phyloP scores from a whole-genome alignment of 2,329 filamentous ascomycete species.

The Ambrosiella xylebori region DNA sequence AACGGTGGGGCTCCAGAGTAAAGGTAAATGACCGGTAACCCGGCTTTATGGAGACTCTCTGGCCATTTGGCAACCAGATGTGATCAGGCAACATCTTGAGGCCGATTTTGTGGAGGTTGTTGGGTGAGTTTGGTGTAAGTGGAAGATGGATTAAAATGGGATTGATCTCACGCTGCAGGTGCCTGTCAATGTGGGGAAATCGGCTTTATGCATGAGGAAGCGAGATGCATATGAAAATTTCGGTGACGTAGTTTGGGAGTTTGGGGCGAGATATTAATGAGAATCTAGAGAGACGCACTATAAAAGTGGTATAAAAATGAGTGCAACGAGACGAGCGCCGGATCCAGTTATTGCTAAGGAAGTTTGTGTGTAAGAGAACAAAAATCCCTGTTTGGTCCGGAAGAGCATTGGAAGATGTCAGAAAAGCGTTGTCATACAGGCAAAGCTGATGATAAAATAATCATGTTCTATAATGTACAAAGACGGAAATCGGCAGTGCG shows the following conservation, averaged over 20 bases:
- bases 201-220: background rate
- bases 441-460: too few relatives aligned
- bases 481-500: too few relatives aligned
- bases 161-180: too few relatives aligned
- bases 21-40: conserved; percentile 40
- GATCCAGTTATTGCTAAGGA: too few relatives aligned
- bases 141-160: too few relatives aligned
- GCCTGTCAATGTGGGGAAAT: background rate
- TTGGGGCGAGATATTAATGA: background rate
- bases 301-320: background rate
- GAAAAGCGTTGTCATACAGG: too few relatives aligned
- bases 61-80: conserved; percentile 71
- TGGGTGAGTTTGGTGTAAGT: background rate
- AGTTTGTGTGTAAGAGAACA: too few relatives aligned
- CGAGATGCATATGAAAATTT: background rate
- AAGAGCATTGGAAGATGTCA: too few relatives aligned
- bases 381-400: too few relatives aligned
- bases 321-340: background rate
- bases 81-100: conserved; percentile 16
- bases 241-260: background rate
- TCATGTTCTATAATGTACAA: too few relatives aligned
- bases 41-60: conserved; percentile 24
- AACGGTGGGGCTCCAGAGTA: conserved; percentile 31
- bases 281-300: background rate
- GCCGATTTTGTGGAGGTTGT: background rate